phyloP scores from a whole-genome alignment of 2,329 filamentous ascomycete genomes.

The Aspergillus ochraceus region DNA sequence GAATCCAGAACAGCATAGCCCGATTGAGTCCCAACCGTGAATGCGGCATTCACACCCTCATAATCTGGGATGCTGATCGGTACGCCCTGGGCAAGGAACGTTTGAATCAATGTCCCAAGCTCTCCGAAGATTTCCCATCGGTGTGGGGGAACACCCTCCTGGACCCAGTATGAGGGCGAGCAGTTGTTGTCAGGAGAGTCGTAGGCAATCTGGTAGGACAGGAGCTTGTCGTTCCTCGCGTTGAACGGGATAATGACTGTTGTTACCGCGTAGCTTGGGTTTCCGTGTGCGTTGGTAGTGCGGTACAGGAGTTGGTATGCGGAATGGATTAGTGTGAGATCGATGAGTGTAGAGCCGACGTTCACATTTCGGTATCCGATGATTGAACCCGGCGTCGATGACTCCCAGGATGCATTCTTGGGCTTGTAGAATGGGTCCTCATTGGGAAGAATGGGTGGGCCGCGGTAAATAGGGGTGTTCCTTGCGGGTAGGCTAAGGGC shows the following conservation, averaged over 20 bases:
- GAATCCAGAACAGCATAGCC: slow-evolving; percentile 44
- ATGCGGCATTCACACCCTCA: slow-evolving; percentile 42
- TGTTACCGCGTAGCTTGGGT: slow-evolving; percentile 32
- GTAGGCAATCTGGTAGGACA: slow-evolving; percentile 42
- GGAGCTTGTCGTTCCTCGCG: slow-evolving; percentile 22
- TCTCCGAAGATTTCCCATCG: not conserved
- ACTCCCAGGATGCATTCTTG: not conserved
- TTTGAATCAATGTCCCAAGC: slow-evolving; percentile 15
- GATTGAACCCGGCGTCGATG: not conserved
- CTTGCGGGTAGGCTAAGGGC: not conserved
- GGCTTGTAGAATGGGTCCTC: slow-evolving; percentile 5
- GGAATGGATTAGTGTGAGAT: not conserved
- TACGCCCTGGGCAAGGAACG: not conserved
- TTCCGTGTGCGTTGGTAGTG: slow-evolving; percentile 30
- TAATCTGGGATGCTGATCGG: slow-evolving; percentile 45
- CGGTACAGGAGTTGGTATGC: slow-evolving; percentile 34
- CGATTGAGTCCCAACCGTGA: slow-evolving; percentile 36
- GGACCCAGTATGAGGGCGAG: slow-evolving; percentile 38
- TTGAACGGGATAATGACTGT: slow-evolving; percentile 33
- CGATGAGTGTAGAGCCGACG: not conserved
- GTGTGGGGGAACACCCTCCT: slow-evolving; percentile 21
- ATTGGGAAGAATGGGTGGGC: not conserved
- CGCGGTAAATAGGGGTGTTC: not conserved
- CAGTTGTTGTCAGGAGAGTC: slow-evolving; percentile 41
- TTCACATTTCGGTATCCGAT: not conserved